Base-by-base conservation (phyloP, 2,329 filamentous ascomycete genomes). In the Botrytis byssoidea region DNA sequence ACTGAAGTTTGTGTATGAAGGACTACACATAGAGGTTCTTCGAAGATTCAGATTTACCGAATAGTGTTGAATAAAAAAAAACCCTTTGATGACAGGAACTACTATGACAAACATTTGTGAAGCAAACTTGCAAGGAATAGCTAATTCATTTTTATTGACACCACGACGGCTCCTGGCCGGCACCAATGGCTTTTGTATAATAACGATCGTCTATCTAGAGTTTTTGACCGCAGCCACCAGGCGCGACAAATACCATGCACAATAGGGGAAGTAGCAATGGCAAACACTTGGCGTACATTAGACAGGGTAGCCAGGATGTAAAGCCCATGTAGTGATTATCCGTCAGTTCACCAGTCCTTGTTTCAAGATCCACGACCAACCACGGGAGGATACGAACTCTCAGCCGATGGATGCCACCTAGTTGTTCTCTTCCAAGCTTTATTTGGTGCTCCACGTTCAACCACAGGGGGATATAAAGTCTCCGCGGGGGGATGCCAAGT, bases 401-500 rank as follows among this genome's bases (percentile, higher is more conserved):
- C 35, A 5, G 48, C 35, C 12, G 48, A 32, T 10, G 66, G 48
- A 57, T 57, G 48, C 46, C 25, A 68, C 51, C 16, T 68, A 42
- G 35, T 29, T 57, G n/a, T 29, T 57, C 25, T 57, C 51, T 57
- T 57, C 46, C 25, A 55, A 25, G 25, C 65, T 20, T 55, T 55
- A 3, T 14, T 29, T 20, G 46, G 16, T 29, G 18, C 22, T 22
- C 1, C 32, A 29, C 46, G 46, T 16, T 55, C 46, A 29, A 16
- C 37, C 20, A 55, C 6, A 57, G 25, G 35, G 29, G 48, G 66
- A 68, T 57, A 57, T 6, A 68, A 22, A 57, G 48, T 57, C 66
- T 57, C 35, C 25, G 66, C n/a, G 16, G 66, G 48, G 5, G 66
- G 66, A 68, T 57, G 48, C 35, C 18, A 57, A 68, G 25, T 68